phyloP scores from a whole-genome alignment of 192 early-diverging fungal genomes.

The Chytriomyces hyalinus region DNA sequence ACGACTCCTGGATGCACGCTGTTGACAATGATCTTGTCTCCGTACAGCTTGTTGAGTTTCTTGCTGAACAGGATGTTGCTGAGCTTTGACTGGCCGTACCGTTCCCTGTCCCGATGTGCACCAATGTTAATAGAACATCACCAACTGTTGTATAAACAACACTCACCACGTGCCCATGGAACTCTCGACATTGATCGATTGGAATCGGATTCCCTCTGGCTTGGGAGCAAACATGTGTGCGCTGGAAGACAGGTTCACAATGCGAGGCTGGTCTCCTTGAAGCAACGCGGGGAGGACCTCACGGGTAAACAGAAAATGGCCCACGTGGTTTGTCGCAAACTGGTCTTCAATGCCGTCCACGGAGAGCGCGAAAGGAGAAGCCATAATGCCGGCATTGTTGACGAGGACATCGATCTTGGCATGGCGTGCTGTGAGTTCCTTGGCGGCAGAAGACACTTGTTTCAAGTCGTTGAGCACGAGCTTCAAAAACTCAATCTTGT shows the following conservation, averaged over 20 bases:
- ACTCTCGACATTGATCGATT: constrained; percentile 9
- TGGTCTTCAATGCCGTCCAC: constrained; percentile 36
- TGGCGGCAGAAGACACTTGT: background rate
- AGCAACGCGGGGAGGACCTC: constrained; percentile 34
- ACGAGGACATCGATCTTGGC: constrained; percentile 8
- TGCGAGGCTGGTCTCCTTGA: constrained; percentile 8
- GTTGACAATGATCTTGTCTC: constrained; percentile 48
- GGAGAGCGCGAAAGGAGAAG: constrained; percentile 40
- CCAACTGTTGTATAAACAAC: background rate
- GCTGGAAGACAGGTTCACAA: constrained; percentile 41
- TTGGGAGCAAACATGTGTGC: background rate
- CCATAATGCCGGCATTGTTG: constrained; percentile 59
- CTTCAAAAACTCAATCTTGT: constrained; percentile 43
- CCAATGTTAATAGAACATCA: background rate
- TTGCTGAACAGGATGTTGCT: constrained; percentile 52
- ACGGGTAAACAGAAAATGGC: constrained; percentile 39
- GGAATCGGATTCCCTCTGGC: constrained; percentile 27
- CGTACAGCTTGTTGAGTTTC: constrained; percentile 27
- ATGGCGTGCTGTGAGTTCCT: background rate
- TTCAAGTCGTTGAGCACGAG: constrained; percentile 46
- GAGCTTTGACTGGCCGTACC: constrained; percentile 54
- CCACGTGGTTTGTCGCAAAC: constrained; percentile 40
- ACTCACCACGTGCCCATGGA: background rate
- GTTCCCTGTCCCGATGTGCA: background rate
- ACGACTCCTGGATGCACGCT: constrained; percentile 59